Percentiles rank a stretch among this genome's conserved stretches.
These are phyloP conservation scores for Microcyclospora tardicrescens DNA, from an alignment of 2,329 filamentous ascomycete genomes.

Conservation along the genomic window DNA sequence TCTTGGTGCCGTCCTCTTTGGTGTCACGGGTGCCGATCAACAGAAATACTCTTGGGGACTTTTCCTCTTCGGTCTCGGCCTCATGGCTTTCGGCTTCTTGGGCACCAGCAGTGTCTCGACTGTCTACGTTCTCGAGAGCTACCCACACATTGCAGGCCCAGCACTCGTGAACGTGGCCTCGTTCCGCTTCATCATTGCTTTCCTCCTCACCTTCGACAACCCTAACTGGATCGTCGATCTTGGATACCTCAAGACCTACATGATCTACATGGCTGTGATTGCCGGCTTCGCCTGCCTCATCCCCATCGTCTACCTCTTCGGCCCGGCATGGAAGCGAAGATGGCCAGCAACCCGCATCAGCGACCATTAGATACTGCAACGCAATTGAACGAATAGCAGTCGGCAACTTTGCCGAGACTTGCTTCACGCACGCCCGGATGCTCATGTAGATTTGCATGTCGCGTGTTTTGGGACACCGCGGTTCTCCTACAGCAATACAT, in stretches of 20 bases:
- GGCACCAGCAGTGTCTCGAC: constrained; percentile 9
- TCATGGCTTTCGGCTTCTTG: constrained; percentile 10
- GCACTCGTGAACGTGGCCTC: constrained; percentile 12
- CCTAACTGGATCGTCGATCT: constrained; percentile 7
- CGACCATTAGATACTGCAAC: neutral
- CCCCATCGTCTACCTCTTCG: constrained; percentile 8
- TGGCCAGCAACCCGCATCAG: neutral
- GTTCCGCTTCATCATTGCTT: constrained; percentile 11
- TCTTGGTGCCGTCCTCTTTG: constrained; percentile 9
- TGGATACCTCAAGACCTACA: constrained; percentile 8
- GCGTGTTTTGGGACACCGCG: too few relatives aligned
- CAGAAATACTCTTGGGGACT: constrained; percentile 7
- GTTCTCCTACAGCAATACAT: neutral
- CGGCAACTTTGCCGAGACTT: too few relatives aligned
- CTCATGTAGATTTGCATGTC: too few relatives aligned
- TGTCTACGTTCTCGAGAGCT: constrained; percentile 12
- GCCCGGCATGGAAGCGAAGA: neutral
- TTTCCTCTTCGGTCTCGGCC: constrained; percentile 6
- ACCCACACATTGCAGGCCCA: constrained; percentile 12
- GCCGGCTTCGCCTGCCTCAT: constrained; percentile 5
- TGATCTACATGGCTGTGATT: constrained; percentile 9
- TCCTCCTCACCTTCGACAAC: constrained; percentile 9
- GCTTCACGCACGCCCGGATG: too few relatives aligned
- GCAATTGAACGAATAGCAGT: too few relatives aligned
- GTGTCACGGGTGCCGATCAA: constrained; percentile 5